Percentiles rank a stretch among this genome's conserved stretches.
These are phyloP conservation scores for Prunus mira DNA, from an alignment of 306 rosid genomes.

Conservation along the genomic window DNA sequence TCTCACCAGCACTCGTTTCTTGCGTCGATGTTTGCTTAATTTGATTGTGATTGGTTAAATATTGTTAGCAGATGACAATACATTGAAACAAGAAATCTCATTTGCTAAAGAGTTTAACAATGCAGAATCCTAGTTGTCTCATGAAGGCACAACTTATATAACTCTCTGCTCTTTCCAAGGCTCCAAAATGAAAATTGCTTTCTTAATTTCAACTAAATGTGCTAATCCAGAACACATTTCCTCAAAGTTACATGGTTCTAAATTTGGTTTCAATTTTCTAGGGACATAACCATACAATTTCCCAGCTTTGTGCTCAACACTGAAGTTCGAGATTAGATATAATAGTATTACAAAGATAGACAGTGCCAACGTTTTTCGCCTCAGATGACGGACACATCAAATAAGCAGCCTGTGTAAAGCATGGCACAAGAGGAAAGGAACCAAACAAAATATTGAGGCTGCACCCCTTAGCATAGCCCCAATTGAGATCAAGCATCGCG, in stretches of 20 bases:
- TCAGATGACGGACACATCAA: background rate
- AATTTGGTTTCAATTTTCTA: constrained; percentile 24
- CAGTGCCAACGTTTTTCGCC: background rate
- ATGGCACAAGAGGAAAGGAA: background rate
- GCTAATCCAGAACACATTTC: background rate
- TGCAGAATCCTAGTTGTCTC: background rate
- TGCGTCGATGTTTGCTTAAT: background rate
- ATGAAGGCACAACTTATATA: background rate
- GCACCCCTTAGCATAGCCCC: background rate
- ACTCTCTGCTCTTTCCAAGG: background rate
- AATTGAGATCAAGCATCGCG: background rate
- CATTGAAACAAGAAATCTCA: background rate
- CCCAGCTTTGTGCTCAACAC: constrained; percentile 64
- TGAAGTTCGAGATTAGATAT: constrained; percentile 40
- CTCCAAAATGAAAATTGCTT: background rate
- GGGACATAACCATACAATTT: constrained; percentile 73
- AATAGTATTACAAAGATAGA: background rate
- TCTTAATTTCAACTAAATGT: background rate
- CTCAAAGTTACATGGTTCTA: background rate
- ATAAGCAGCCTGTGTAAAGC: background rate
- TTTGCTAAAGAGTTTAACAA: too few species aligned
- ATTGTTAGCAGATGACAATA: background rate
- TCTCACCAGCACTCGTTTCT: background rate
- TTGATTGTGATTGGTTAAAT: too few species aligned
- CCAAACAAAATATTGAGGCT: background rate